Evolutionary conservation across 2,329 filamentous ascomycete species (phyloP), one percentile per base, ranked within the genome.

Genomic region (Aureobasidium mangrovei): DNA sequence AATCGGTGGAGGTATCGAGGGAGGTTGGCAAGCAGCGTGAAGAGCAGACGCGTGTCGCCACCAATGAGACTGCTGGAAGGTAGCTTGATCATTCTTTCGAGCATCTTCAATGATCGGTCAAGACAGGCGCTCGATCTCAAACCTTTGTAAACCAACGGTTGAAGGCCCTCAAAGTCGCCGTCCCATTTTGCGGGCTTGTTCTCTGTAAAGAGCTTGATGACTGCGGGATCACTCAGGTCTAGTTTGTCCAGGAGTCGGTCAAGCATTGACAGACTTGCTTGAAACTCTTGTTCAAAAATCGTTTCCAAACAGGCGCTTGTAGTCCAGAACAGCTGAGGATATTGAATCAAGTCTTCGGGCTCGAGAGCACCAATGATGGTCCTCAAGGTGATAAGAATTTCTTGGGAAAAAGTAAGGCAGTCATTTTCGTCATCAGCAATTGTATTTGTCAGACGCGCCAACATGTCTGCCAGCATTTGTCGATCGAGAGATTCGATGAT

Each of bases 271-370:
- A 96, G 75, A 26, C 88, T 90, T 66, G 96, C 93, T 58, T 93
- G 80, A 59, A 95, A 98, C 65, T 98, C 93, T 26, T 85, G 81
- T 70, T 98, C 94, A 60, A 97, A 95, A 64, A 97, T 95, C 0
- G 93, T 97, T 64, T 97, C 91, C 24, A 98, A 74, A 66, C 93
- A 98, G 8, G 93, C 93, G 63, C 91, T 96, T 0, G 88, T 95
- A 0, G 91, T 95, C 94, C 94, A 98, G 70, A 98, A 97, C 1
- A 98, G 75, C 64, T 97, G 91, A 1, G 93, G 93, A 60, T 95
- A 96, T n/a, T 84, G 83, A 45, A 95, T 71, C 2, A 98, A 77
- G 65, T 91, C 86, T 36, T 86, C 80, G 0, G 86, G 78, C 24
- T 91, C 84, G 29, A 97, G 74, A 54, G 91, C 93, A 60, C 83